Evolutionary conservation across 2,329 filamentous ascomycete genomes (phyloP).

Genomic region (Hymenoscyphus occultus): DNA sequence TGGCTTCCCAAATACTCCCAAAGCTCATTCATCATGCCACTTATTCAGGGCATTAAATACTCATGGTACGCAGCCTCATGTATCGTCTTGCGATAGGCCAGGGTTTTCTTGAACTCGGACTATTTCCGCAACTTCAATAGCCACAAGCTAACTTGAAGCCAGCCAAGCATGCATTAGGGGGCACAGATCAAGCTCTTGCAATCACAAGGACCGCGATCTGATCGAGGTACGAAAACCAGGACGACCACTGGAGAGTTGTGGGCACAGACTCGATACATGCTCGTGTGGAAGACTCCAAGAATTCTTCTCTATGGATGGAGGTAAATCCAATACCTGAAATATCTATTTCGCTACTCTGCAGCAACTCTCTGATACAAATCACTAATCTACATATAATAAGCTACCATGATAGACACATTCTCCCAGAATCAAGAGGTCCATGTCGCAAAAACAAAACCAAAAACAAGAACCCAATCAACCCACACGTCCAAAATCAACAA

Average conservation of each 20-base stretch:
- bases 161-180: constrained; percentile 34
- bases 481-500: background rate
- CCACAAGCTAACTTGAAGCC: constrained; percentile 2
- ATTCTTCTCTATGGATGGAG: constrained; percentile 18
- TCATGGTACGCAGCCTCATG: constrained; percentile 28
- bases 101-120: background rate
- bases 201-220: constrained; percentile 29
- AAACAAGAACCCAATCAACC: background rate
- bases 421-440: background rate
- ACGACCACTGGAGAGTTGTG: constrained; percentile 31
- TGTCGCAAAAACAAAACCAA: background rate
- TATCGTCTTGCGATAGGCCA: background rate
- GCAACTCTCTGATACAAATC: background rate
- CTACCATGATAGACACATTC: background rate
- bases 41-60: constrained; percentile 33
- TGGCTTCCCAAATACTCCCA: background rate
- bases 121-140: background rate
- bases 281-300: constrained; percentile 27
- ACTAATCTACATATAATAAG: background rate
- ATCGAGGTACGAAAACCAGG: constrained; percentile 33
- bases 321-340: constrained; percentile 1
- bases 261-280: constrained; percentile 28
- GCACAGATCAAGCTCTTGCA: constrained; percentile 31
- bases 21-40: constrained; percentile 26
- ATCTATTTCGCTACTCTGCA: background rate